A percentile compares a stretch with the other conserved stretches of the same genome.
Evolutionary conservation across 805 yeast genomes (phyloP).

Genomic region (Yarrowia osloensis): DNA sequence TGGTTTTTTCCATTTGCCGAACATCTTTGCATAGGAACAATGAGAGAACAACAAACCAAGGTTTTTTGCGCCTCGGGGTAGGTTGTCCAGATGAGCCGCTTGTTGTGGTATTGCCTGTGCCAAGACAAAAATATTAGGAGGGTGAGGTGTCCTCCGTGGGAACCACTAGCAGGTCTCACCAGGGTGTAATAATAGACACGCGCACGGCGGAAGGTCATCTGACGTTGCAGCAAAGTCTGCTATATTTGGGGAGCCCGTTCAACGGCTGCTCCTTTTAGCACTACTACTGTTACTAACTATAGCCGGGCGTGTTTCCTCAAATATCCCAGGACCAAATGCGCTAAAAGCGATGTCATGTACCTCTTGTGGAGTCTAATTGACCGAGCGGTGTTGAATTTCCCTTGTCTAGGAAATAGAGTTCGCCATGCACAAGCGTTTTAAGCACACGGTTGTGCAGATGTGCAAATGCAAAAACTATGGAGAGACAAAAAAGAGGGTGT

Average conservation of each 20-base stretch:
- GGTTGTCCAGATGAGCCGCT: neutral
- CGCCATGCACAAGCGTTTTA: constrained; percentile 1
- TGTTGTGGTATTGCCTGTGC: neutral
- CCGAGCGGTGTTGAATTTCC: constrained; percentile 5
- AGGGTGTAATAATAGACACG: neutral
- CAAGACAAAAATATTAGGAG: neutral
- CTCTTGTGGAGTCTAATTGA: neutral
- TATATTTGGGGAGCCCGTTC: neutral
- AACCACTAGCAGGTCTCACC: neutral
- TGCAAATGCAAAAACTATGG: neutral
- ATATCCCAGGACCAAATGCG: neutral
- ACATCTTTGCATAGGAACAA: neutral
- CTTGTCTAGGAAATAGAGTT: neutral
- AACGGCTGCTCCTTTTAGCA: neutral
- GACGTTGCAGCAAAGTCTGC: neutral
- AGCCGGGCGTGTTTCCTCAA: neutral
- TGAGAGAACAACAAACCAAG: constrained; percentile 1
- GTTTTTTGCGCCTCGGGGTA: neutral
- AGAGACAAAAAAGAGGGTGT: neutral
- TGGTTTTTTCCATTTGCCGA: neutral
- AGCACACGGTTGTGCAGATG: neutral
- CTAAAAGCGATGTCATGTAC: constrained; percentile 19
- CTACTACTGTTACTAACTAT: neutral
- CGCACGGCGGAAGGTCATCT: neutral
- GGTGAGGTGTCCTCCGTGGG: neutral